phyloP scores from a whole-genome alignment of 2,329 filamentous ascomycete species.

The Microdochium bolleyi region DNA sequence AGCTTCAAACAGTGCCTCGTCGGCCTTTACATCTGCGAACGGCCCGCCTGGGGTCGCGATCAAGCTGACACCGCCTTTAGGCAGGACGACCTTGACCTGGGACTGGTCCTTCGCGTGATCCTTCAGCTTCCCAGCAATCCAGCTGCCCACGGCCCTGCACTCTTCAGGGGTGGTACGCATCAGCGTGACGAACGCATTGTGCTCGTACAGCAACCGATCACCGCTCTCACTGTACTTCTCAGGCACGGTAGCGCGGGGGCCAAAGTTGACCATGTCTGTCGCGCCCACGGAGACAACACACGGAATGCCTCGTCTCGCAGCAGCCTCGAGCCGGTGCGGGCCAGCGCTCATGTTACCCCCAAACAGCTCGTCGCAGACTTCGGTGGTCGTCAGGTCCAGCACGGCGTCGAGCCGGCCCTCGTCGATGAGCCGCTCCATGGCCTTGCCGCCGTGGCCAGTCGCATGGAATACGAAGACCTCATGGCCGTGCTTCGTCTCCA shows the following conservation, averaged over 20 bases:
- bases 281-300: constrained; percentile 41
- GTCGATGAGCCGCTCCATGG: constrained; percentile 57
- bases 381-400: constrained; percentile 64
- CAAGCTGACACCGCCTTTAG: constrained; percentile 52
- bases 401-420: constrained; percentile 56
- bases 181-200: constrained; percentile 59
- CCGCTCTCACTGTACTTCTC: constrained; percentile 30
- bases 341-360: constrained; percentile 58
- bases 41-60: constrained; percentile 43
- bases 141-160: constrained; percentile 42
- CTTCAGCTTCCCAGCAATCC: constrained; percentile 46
- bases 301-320: constrained; percentile 48
- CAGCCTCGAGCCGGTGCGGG: constrained; percentile 45
- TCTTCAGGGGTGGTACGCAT: constrained; percentile 57
- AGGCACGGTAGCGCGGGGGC: constrained; percentile 45
- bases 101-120: constrained; percentile 25
- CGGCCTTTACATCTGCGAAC: constrained; percentile 38
- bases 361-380: constrained; percentile 55
- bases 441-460: constrained; percentile 58
- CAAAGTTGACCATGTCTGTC: constrained; percentile 58
- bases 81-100: constrained; percentile 48
- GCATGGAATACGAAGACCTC: constrained; percentile 64
- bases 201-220: constrained; percentile 47
- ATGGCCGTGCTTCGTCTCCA: constrained; percentile 35
- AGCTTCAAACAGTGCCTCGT: constrained; percentile 42